Conservation (phyloP, 129 eudicot species). For the Kitagawia praeruptora region DNA sequence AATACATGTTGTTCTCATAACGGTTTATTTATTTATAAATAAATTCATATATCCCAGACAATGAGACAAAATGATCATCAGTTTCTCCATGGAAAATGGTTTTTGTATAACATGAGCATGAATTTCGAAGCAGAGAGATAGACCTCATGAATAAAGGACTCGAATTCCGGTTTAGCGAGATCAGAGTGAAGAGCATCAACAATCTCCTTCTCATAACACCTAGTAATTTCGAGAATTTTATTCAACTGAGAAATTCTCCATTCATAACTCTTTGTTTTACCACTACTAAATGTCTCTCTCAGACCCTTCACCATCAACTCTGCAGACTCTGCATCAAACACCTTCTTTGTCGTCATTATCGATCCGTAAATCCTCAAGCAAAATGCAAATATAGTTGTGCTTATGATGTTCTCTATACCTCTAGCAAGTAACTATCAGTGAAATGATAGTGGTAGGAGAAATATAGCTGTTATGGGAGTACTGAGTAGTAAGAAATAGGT, state of each 20-base stretch:
- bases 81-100: neutral
- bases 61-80: neutral
- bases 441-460: too few species aligned
- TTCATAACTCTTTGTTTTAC: slow-evolving; percentile 63
- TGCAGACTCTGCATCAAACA: slow-evolving; percentile 32
- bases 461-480: too few species aligned
- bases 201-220: slow-evolving; percentile 44
- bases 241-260: slow-evolving; percentile 79
- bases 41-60: too few species aligned
- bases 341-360: neutral
- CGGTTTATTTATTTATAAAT: too few species aligned
- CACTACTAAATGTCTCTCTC: slow-evolving; percentile 28
- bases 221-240: slow-evolving; percentile 36
- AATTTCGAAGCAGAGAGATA: neutral
- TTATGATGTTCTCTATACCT: too few species aligned
- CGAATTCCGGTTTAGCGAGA: slow-evolving; percentile 57
- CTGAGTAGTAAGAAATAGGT: too few species aligned
- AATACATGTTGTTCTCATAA: too few species aligned
- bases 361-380: neutral
- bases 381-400: too few species aligned
- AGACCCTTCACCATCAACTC: slow-evolving; percentile 40
- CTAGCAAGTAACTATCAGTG: too few species aligned
- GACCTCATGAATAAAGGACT: slow-evolving; percentile 73
- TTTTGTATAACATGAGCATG: neutral
- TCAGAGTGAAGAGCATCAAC: slow-evolving; percentile 60